Evolutionary conservation across 2,329 filamentous ascomycete species (phyloP).

Genomic region (Epichloe sylvatica): DNA sequence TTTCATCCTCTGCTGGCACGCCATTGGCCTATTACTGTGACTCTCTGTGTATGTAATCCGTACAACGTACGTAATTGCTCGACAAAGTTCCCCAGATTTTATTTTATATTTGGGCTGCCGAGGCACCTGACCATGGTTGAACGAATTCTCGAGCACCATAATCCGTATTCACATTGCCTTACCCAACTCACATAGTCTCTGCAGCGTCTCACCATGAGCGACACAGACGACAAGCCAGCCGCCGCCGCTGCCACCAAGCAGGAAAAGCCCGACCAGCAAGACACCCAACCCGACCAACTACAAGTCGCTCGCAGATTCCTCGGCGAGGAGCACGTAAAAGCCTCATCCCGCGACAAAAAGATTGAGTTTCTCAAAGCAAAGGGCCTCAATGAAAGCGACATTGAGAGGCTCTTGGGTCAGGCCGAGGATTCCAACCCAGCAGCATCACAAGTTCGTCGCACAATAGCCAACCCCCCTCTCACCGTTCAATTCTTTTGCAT

Average conservation of each 20-base stretch:
- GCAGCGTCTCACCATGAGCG: conserved; percentile 14
- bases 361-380: conserved; percentile 64
- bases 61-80: no score
- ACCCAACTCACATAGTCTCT: no score
- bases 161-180: no score
- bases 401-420: conserved; percentile 48
- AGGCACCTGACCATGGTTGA: neutral
- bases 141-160: no score
- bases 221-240: conserved; percentile 16
- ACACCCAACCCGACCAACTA: conserved; percentile 17
- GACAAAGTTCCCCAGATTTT: no score
- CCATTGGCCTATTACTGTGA: neutral
- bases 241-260: conserved; percentile 8
- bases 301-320: conserved; percentile 66
- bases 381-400: conserved; percentile 52
- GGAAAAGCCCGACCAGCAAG: conserved; percentile 1
- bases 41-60: no score
- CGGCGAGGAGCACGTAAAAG: conserved; percentile 55
- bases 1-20: neutral
- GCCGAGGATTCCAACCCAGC: conserved; percentile 6
- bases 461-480: conserved; percentile 2
- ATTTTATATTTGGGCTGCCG: neutral
- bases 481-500: neutral
- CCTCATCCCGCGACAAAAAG: conserved; percentile 59
- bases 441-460: conserved; percentile 9